phyloP scores from a whole-genome alignment of 192 early-diverging fungal species.

The Podila epigama region DNA sequence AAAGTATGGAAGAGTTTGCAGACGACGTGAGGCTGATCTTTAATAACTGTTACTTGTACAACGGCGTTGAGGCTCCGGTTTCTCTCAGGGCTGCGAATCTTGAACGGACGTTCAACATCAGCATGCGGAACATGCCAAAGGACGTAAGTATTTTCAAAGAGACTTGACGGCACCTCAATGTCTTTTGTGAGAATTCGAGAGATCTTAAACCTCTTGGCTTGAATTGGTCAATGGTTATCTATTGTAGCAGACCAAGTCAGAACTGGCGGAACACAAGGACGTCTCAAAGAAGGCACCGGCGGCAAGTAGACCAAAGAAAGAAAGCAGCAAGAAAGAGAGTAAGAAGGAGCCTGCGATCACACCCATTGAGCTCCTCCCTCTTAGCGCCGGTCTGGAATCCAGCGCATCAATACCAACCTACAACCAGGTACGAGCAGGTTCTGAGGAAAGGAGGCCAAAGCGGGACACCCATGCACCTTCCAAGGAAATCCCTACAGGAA shows the following conservation, averaged over 20 bases:
- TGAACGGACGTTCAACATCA: conserved; percentile 72
- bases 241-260: conserved; percentile 21
- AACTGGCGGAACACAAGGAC: conserved; percentile 6
- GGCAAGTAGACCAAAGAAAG: conserved; percentile 43
- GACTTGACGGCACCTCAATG: background rate
- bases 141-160: conserved; percentile 47
- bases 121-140: conserved; percentile 77
- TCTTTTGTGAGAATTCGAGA: background rate
- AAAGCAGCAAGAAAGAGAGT: conserved; percentile 28
- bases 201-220: background rate
- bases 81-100: conserved; percentile 74
- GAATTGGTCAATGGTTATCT: background rate
- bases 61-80: conserved; percentile 75
- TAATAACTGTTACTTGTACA: conserved; percentile 83
- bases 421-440: conserved; percentile 33
- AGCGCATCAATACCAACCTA: conserved; percentile 9
- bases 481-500: conserved; percentile 40
- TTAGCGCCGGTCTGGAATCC: background rate
- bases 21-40: conserved; percentile 78
- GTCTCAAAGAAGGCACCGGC: conserved; percentile 17
- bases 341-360: background rate
- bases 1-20: conserved; percentile 69
- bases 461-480: conserved; percentile 73
- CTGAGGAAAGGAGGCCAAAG: conserved; percentile 67
- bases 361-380: background rate